Base-by-base conservation (phyloP, 1,284 basidiomycete species). In the Fomitopsis betulina region DNA sequence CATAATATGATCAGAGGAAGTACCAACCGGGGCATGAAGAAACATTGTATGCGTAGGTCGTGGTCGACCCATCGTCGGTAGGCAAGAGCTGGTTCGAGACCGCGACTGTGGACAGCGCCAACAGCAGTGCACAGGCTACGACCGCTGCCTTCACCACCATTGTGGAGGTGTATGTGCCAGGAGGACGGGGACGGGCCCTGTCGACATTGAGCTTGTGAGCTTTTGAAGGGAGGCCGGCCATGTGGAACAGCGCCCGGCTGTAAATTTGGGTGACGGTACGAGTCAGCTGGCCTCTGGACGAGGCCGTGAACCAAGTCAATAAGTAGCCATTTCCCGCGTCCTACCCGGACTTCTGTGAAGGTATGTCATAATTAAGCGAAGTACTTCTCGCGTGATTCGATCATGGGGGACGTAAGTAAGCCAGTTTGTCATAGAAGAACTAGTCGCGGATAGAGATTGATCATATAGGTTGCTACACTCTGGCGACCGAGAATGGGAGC, bases 1-100 rank as follows among this genome's bases (percentile, higher is more conserved):
- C 12, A 19, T 27, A 54, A 10, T 8, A 19, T n/a, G 19, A n/a
- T 3, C n/a, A 21, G n/a, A 17, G 8, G 35, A n/a, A n/a, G 1
- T 17, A 37, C 55, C 8, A 13, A 57, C 55, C 55, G 27, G 55
- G 55, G 19, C 55, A 57, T 30, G 55, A 30, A 42, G 55, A 57
- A 1, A 57, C 55, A 49, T 57, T 57, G 43, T 50, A 45, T 7
- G 35, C 21, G n/a, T 35, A 37, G 27, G 25, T 15, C 42, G 27
- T 1, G 8, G 42, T 38, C 5, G 32, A 5, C 42, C 5, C 9
- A 15, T 35, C n/a, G 25, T 39, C 13, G 35, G 15, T 15, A n/a
- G 54, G 6, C 8, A 30, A 8, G 23, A 50, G 33, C 15, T 23
- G 55, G n/a, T 30, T 56, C 5, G 27, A 21, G 4, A 9, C 2